Evolutionary conservation across 2,329 filamentous ascomycete species (phyloP).

Genomic region (Cordyceps javanica): DNA sequence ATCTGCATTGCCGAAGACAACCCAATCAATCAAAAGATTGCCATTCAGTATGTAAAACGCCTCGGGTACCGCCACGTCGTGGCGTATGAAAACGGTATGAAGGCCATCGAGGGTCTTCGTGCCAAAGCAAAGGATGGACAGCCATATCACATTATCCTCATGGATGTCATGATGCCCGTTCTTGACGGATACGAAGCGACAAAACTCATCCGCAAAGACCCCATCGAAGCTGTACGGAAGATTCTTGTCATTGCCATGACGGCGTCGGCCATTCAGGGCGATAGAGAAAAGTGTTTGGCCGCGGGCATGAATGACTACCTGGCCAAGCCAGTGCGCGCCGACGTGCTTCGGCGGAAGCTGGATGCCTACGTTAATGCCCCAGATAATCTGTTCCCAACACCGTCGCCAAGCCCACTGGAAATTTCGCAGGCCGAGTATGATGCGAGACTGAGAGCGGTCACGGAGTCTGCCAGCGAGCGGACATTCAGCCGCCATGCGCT

Average conservation of each 20-base stretch:
- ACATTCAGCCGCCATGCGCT: slow-evolving; percentile 10
- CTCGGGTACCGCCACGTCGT: slow-evolving; percentile 77
- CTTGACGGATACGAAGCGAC: slow-evolving; percentile 91
- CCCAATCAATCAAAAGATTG: slow-evolving; percentile 88
- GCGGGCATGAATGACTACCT: slow-evolving; percentile 98
- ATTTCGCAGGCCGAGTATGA: slow-evolving; percentile 15
- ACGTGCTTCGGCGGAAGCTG: slow-evolving; percentile 79
- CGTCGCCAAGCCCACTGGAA: slow-evolving; percentile 18
- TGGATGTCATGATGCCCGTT: slow-evolving; percentile 96
- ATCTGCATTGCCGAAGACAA: slow-evolving; percentile 96
- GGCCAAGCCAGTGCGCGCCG: slow-evolving; percentile 87
- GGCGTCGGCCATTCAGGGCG: slow-evolving; percentile 86
- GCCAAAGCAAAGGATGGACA: slow-evolving; percentile 61
- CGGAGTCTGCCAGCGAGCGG: slow-evolving; percentile 2
- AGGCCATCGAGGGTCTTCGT: slow-evolving; percentile 81
- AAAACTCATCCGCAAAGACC: slow-evolving; percentile 70
- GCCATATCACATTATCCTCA: slow-evolving; percentile 85
- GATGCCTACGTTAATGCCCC: slow-evolving; percentile 45
- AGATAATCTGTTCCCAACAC: slow-evolving; percentile 20
- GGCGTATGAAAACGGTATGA: slow-evolving; percentile 83
- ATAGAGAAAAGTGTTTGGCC: slow-evolving; percentile 90
- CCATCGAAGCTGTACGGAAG: slow-evolving; percentile 68
- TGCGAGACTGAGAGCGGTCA: not conserved
- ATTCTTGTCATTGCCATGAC: slow-evolving; percentile 98
- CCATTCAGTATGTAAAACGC: slow-evolving; percentile 81